Evolutionary conservation across 2,329 filamentous ascomycete genomes (phyloP), one percentile per base, ranked within the genome.

Genomic region (Aspergillus persii): DNA sequence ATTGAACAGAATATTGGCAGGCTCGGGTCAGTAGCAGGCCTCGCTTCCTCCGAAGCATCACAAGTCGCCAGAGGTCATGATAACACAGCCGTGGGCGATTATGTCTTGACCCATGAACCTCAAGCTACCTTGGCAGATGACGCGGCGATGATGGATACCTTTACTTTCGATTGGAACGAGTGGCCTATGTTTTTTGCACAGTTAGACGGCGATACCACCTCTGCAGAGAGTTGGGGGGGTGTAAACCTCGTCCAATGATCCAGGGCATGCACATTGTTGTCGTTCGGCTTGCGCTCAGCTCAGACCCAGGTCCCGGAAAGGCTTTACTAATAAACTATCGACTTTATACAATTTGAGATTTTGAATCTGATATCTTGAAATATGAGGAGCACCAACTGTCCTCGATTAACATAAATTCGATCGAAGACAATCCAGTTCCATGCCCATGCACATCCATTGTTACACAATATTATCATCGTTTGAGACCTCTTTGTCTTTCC

Each of bases 111-210:
- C 12, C 36, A 41, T 12, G 15, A 41, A 15, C 36, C 15, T 7
- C 36, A 41, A 15, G 6, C 36, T 41, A n/a, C 36, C 15, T n/a
- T 41, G 4, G 36, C 12, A 15, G 36, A 41, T 41, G 1, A n/a
- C n/a, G 15, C n/a, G 36, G 15, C 36, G 1, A 41, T 41, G 15
- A 23, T 58, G 11, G 57, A 57, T 3, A 53, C 53, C 7, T 62
- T 60, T 53, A 29, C 60, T 1, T 62, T 62, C 23, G 60, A 62
- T 49, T 62, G 60, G 60, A 60, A 62, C 26, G 52, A 60, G 12
- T 61, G 60, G 60, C 60, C 60, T 5, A 57, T 60, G 27, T 62
- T 62, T 33, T 60, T 62, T 55, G 50, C 60, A 8, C 57, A 62
- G 18, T 26, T 62, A n/a, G 57, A 57, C 15, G 51, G 46, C 1